Evolutionary conservation across 148 eudicot species (phyloP).

Genomic region (Talinum fruticosum): DNA sequence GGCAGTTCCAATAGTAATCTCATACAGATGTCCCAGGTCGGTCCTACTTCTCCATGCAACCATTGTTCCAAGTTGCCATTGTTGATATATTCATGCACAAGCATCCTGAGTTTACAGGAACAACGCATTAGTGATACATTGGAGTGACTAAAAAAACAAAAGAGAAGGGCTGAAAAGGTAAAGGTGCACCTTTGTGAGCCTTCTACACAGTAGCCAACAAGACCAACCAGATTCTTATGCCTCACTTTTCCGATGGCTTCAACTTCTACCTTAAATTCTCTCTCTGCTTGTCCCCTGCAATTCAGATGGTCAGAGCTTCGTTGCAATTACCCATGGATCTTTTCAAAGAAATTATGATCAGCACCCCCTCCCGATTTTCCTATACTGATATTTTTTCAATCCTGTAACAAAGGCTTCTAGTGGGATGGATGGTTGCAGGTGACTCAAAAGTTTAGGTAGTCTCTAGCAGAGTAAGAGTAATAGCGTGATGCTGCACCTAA

Average conservation of each 20-base stretch:
- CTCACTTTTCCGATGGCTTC: conserved; percentile 97
- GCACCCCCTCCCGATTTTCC: too few species aligned
- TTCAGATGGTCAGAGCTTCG: neutral
- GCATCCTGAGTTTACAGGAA: conserved; percentile 53
- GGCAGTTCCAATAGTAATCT: conserved; percentile 89
- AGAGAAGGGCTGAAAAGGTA: neutral
- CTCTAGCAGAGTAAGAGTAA: too few species aligned
- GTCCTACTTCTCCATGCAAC: conserved; percentile 88
- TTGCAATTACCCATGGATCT: neutral
- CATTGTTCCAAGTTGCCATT: conserved; percentile 97
- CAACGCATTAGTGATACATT: conserved; percentile 16
- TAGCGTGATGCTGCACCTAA: too few species aligned
- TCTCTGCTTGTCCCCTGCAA: conserved; percentile 92
- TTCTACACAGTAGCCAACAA: conserved; percentile 86
- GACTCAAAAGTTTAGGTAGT: too few species aligned
- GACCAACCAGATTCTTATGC: conserved; percentile 90
- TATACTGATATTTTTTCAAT: too few species aligned
- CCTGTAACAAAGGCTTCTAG: too few species aligned
- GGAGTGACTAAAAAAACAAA: neutral
- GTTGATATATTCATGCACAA: conserved; percentile 79
- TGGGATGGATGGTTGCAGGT: too few species aligned
- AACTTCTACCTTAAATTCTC: conserved; percentile 95
- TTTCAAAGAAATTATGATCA: neutral
- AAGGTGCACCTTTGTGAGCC: conserved; percentile 67
- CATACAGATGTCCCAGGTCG: conserved; percentile 79